Percentiles rank a stretch among this genome's conserved stretches.
phyloP scores from a whole-genome alignment of 331 rosid genomes.

The Rosa hybrid region DNA sequence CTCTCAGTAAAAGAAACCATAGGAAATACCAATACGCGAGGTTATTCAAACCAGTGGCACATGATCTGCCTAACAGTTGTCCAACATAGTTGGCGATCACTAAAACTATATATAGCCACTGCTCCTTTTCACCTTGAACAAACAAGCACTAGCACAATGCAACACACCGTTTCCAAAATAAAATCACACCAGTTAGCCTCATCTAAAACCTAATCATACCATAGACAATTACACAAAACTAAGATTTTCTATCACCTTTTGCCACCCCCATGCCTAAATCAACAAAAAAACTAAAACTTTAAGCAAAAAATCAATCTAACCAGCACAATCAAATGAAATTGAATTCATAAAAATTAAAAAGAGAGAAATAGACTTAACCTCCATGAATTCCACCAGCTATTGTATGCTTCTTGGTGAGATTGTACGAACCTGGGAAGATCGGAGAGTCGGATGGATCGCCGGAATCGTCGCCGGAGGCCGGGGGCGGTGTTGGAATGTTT shows the following conservation, averaged over 20 bases:
- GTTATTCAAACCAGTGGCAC: not conserved
- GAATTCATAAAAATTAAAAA: not conserved
- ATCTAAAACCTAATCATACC: not conserved
- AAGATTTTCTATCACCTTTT: not conserved
- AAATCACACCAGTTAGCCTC: not conserved
- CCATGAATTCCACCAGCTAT: constrained; percentile 68
- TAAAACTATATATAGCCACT: not conserved
- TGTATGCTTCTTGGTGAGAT: constrained; percentile 68
- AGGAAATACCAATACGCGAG: not conserved
- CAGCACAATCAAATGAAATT: not conserved
- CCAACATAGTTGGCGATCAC: not conserved
- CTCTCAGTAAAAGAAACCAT: not conserved
- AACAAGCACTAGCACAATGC: not conserved
- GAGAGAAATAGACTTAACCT: constrained; percentile 37
- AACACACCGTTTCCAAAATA: not conserved
- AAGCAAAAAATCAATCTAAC: not conserved
- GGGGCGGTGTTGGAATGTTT: not conserved
- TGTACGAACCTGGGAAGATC: constrained; percentile 9
- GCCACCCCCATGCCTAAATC: not conserved
- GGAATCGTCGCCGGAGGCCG: constrained; percentile 8
- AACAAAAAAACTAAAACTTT: not conserved
- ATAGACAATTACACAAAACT: not conserved
- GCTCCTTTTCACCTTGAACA: not conserved
- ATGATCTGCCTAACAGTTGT: not conserved
- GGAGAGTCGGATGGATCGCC: constrained; percentile 3